Percentiles rank a stretch among this genome's conserved stretches.
phyloP scores from a whole-genome alignment of 805 yeast genomes.

The Scheffersomyces ergatensis region DNA sequence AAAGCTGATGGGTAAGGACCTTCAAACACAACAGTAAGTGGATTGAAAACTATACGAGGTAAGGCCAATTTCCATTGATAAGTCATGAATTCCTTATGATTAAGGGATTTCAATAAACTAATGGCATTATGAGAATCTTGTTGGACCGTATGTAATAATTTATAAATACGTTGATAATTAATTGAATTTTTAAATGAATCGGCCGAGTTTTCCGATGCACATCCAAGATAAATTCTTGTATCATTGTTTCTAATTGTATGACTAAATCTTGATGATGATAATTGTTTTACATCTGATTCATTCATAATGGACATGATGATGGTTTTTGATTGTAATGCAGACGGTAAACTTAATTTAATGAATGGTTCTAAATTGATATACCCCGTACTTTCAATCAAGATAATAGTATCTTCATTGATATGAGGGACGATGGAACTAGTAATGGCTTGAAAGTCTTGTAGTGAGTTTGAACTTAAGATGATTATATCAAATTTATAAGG shows the following conservation, averaged over 20 bases:
- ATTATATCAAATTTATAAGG: slow-evolving; percentile 29
- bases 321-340: slow-evolving; percentile 24
- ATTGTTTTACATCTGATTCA: slow-evolving; percentile 53
- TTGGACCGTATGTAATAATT: slow-evolving; percentile 31
- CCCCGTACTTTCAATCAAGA: slow-evolving; percentile 69
- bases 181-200: slow-evolving; percentile 11
- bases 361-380: slow-evolving; percentile 73
- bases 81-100: slow-evolving; percentile 57
- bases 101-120: slow-evolving; percentile 48
- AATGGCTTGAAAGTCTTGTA: slow-evolving; percentile 36
- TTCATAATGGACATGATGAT: slow-evolving; percentile 50
- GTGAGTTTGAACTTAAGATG: slow-evolving; percentile 30
- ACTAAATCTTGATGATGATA: slow-evolving; percentile 21
- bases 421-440: slow-evolving; percentile 22
- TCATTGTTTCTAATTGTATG: slow-evolving; percentile 37
- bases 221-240: slow-evolving; percentile 45
- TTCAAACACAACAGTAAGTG: slow-evolving; percentile 73
- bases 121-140: slow-evolving; percentile 34
- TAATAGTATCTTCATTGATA: slow-evolving; percentile 40
- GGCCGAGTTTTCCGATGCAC: slow-evolving; percentile 9
- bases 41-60: slow-evolving; percentile 75
- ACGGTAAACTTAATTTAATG: slow-evolving; percentile 41
- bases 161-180: slow-evolving; percentile 21
- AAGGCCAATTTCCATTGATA: slow-evolving; percentile 86
- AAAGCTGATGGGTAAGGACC: slow-evolving; percentile 59